phyloP scores from a whole-genome alignment of 345 rosid species.

The Populus deltoides region DNA sequence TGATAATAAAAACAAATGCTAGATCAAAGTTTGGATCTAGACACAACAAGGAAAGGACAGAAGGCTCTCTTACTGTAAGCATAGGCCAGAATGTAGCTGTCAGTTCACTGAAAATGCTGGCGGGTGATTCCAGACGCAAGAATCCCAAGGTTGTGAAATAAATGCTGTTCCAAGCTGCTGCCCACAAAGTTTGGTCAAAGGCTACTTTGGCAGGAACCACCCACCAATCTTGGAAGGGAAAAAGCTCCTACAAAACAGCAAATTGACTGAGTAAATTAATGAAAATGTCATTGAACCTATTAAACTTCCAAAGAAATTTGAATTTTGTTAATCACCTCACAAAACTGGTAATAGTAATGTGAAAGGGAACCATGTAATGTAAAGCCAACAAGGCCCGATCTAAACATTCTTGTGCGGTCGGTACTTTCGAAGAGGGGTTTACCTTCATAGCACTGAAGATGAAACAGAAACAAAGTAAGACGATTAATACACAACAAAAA shows the following conservation, averaged over 20 bases:
- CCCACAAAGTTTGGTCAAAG: constrained; percentile 91
- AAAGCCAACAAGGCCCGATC: constrained; percentile 96
- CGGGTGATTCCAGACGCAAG: constrained; percentile 78
- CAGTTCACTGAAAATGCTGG: constrained; percentile 56
- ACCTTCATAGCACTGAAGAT: constrained; percentile 75
- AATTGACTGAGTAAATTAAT: not conserved
- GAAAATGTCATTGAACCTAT: not conserved
- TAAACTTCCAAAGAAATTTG: not conserved
- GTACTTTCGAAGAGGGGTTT: constrained; percentile 83
- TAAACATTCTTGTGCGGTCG: constrained; percentile 74
- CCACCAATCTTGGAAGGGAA: constrained; percentile 95
- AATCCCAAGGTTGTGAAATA: constrained; percentile 67
- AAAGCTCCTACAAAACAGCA: constrained; percentile 47
- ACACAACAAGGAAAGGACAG: not conserved
- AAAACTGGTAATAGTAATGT: constrained; percentile 85
- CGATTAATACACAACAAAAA: not conserved
- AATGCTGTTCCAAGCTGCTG: constrained; percentile 91
- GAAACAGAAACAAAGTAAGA: not conserved
- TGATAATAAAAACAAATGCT: not conserved
- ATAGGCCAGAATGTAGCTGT: constrained; percentile 79
- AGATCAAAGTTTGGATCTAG: not conserved
- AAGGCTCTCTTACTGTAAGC: constrained; percentile 63
- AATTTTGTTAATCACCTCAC: constrained; percentile 50
- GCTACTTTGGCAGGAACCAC: constrained; percentile 88
- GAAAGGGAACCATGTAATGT: constrained; percentile 88